phyloP scores from a whole-genome alignment of 371 early-diverging fungal species.

The Mortierella sp. region DNA sequence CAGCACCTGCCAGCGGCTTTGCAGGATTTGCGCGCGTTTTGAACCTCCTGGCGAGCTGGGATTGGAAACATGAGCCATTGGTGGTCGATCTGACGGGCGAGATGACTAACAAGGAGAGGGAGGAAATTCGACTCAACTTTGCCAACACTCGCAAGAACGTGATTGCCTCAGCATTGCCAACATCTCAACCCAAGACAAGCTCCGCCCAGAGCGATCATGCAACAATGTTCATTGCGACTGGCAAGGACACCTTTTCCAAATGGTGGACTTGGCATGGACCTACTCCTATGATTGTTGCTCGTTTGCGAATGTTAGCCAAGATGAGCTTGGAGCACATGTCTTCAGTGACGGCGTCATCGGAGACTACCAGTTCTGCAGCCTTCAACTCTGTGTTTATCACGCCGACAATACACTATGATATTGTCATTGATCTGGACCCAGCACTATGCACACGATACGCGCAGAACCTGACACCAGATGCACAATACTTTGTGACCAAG shows the following conservation, averaged over 20 bases:
- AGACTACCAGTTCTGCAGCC: slow-evolving; percentile 32
- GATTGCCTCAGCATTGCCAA: slow-evolving; percentile 20
- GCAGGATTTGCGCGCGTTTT: slow-evolving; percentile 83
- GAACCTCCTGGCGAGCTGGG: slow-evolving; percentile 74
- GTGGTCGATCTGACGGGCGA: slow-evolving; percentile 81
- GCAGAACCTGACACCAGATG: slow-evolving; percentile 63
- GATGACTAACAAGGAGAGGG: slow-evolving; percentile 59
- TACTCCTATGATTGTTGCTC: slow-evolving; percentile 63
- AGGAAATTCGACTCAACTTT: slow-evolving; percentile 59
- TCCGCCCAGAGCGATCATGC: slow-evolving; percentile 55
- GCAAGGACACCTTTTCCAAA: slow-evolving; percentile 65
- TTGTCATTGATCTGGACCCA: slow-evolving; percentile 70
- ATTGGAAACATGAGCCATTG: slow-evolving; percentile 79
- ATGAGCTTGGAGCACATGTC: slow-evolving; percentile 66
- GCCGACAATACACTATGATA: slow-evolving; percentile 75
- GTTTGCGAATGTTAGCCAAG: slow-evolving; percentile 71
- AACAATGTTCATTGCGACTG: slow-evolving; percentile 74
- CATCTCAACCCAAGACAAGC: slow-evolving; percentile 24
- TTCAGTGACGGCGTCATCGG: slow-evolving; percentile 24
- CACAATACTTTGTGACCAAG: slow-evolving; percentile 54
- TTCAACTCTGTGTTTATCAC: slow-evolving; percentile 73
- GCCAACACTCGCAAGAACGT: slow-evolving; percentile 55
- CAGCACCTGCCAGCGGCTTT: slow-evolving; percentile 65
- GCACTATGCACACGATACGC: slow-evolving; percentile 68
- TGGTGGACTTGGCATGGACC: slow-evolving; percentile 68